These are phyloP conservation scores for Fusarium mundagurra DNA, from an alignment of 2,329 filamentous ascomycete genomes.

Conservation along the genomic window DNA sequence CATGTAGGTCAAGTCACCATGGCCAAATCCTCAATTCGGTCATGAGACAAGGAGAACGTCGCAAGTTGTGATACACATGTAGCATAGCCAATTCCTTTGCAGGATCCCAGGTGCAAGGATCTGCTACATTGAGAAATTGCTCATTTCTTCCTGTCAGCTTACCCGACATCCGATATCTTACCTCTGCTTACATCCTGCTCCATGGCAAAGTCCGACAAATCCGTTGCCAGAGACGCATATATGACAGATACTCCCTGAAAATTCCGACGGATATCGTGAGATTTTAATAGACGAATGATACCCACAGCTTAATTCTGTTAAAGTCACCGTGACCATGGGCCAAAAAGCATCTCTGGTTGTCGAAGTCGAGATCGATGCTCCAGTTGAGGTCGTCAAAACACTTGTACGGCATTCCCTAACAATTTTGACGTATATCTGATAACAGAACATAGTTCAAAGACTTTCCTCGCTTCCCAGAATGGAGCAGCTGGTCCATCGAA, in stretches of 20 bases:
- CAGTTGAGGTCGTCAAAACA: not conserved
- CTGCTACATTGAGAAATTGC: too few relatives aligned
- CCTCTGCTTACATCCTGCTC: not conserved
- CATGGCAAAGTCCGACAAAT: not conserved
- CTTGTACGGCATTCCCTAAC: not conserved
- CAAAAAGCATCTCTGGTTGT: slow-evolving; percentile 1
- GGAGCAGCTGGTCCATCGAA: slow-evolving; percentile 11
- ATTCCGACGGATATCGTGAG: accelerated
- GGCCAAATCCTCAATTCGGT: not conserved
- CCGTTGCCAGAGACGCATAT: not conserved
- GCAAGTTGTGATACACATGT: not conserved
- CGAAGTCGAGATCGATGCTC: slow-evolving; percentile 10
- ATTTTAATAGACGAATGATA: accelerated
- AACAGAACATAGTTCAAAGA: not conserved
- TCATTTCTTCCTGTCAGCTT: not conserved
- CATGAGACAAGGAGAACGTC: too few relatives aligned
- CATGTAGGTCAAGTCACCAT: not conserved
- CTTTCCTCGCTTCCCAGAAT: slow-evolving; percentile 2
- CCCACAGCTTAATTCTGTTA: accelerated
- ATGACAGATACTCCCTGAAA: not conserved
- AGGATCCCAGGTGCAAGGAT: not conserved
- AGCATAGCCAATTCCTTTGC: not conserved
- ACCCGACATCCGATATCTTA: not conserved
- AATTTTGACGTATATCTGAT: accelerated
- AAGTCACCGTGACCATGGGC: not conserved